Evolutionary conservation across 768 basidiomycete genomes (phyloP).

Genomic region (Pleurotus cornucopiae): DNA sequence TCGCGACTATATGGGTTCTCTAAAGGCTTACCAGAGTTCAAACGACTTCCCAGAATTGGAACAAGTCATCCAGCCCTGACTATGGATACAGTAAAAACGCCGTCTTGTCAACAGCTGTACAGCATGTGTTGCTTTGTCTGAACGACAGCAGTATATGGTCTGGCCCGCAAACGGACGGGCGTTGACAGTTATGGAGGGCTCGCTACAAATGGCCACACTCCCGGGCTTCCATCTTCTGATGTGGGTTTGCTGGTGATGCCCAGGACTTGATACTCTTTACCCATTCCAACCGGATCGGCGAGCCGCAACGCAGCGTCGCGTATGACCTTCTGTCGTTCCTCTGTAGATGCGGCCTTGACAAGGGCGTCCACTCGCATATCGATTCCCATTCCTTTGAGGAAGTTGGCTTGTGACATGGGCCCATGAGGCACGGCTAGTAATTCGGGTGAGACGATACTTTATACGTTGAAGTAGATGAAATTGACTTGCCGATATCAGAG

Average conservation of each 20-base stretch:
- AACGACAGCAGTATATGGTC: background rate
- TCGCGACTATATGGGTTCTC: too few relatives aligned
- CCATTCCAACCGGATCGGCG: slow-evolving; percentile 84
- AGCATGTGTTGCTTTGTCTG: too few relatives aligned
- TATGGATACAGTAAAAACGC: too few relatives aligned
- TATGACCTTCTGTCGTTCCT: slow-evolving; percentile 52
- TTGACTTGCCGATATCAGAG: slow-evolving; percentile 50
- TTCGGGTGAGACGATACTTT: background rate
- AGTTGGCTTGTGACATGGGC: slow-evolving; percentile 70
- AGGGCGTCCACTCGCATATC: slow-evolving; percentile 61
- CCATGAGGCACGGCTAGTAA: slow-evolving; percentile 47
- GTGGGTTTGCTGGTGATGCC: slow-evolving; percentile 38
- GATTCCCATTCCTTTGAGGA: slow-evolving; percentile 79
- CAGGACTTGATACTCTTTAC: slow-evolving; percentile 79
- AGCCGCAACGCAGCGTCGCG: slow-evolving; percentile 60
- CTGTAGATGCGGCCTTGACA: slow-evolving; percentile 40
- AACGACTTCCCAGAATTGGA: too few relatives aligned
- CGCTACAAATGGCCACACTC: slow-evolving; percentile 31
- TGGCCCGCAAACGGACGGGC: background rate
- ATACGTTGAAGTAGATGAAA: background rate
- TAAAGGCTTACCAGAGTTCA: too few relatives aligned
- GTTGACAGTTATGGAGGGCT: too few relatives aligned
- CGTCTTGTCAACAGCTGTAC: too few relatives aligned
- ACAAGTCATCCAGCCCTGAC: too few relatives aligned
- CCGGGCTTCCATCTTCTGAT: background rate